These are phyloP conservation scores for Magnaporthales sp. DNA, from an alignment of 2,329 filamentous ascomycete genomes.

Conservation along the genomic window DNA sequence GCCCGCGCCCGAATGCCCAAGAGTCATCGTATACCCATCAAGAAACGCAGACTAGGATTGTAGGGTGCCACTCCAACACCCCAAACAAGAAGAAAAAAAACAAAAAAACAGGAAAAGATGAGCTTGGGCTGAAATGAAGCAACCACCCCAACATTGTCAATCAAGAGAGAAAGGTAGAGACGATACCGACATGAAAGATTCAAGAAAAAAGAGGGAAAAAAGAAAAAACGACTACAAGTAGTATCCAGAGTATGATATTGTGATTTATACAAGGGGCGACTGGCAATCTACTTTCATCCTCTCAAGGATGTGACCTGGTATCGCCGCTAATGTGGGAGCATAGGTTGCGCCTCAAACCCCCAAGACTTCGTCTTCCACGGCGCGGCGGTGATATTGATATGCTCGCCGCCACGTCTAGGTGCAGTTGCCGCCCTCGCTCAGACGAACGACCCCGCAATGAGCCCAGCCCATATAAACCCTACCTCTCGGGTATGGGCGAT, in stretches of 20 bases:
- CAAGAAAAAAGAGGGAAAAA: not conserved
- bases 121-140: not conserved
- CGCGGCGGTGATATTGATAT: not conserved
- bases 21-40: not conserved
- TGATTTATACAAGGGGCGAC: not conserved
- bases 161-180: not conserved
- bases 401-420: not conserved
- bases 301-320: not conserved
- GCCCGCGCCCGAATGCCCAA: not conserved
- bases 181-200: not conserved
- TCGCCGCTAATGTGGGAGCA: not conserved
- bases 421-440: not conserved
- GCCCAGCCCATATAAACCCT: constrained; percentile 22
- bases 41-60: not conserved
- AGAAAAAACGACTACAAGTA: not conserved
- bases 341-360: not conserved
- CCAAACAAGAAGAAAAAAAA: not conserved
- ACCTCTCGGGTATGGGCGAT: constrained; percentile 53
- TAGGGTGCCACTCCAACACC: not conserved
- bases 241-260: not conserved
- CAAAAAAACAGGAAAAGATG: not conserved
- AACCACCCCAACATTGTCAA: not conserved
- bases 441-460: not conserved
- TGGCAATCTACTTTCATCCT: not conserved
- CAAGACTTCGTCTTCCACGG: not conserved